Percentiles rank a stretch among this genome's conserved stretches.
Conservation (phyloP, 2,329 filamentous ascomycete genomes). For the Xylariaceae sp. region DNA sequence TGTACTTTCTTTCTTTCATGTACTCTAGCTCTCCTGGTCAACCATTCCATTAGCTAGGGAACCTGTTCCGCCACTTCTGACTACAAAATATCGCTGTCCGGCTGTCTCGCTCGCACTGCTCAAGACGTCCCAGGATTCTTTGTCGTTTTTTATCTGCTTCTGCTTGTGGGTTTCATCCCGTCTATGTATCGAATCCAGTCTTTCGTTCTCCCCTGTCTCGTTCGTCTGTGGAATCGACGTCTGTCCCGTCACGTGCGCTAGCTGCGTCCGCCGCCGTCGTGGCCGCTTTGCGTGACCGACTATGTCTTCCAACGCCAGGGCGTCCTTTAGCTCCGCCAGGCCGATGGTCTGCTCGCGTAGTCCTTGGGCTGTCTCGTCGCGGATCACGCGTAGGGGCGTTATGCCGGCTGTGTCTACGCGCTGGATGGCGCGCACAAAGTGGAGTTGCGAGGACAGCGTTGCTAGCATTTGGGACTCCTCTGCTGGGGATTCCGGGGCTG, state of each 20-base stretch:
- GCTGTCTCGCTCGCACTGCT: constrained; percentile 60
- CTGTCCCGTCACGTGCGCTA: not conserved
- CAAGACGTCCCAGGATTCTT: constrained; percentile 68
- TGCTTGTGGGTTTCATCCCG: constrained; percentile 4
- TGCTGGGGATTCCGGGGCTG: constrained; percentile 56
- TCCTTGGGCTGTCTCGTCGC: constrained; percentile 67
- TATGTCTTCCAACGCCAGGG: constrained; percentile 56
- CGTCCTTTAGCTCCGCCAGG: constrained; percentile 52
- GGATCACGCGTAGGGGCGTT: constrained; percentile 70
- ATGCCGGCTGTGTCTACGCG: constrained; percentile 69
- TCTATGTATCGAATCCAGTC: not conserved
- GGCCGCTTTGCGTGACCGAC: constrained; percentile 49
- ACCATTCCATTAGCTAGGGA: not conserved
- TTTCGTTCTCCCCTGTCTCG: constrained; percentile 3
- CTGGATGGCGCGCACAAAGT: constrained; percentile 86
- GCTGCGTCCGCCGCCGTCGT: constrained; percentile 20
- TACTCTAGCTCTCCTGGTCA: constrained; percentile 1
- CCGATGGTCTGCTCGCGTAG: constrained; percentile 55
- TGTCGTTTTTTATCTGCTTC: constrained; percentile 40
- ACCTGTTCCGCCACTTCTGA: constrained; percentile 50
- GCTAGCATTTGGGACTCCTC: constrained; percentile 68
- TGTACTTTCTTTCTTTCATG: not conserved
- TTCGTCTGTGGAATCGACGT: not conserved
- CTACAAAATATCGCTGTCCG: constrained; percentile 69
- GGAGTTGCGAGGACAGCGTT: constrained; percentile 75